Conservation (phyloP, 805 yeast species). For the Candida odintsovae region DNA sequence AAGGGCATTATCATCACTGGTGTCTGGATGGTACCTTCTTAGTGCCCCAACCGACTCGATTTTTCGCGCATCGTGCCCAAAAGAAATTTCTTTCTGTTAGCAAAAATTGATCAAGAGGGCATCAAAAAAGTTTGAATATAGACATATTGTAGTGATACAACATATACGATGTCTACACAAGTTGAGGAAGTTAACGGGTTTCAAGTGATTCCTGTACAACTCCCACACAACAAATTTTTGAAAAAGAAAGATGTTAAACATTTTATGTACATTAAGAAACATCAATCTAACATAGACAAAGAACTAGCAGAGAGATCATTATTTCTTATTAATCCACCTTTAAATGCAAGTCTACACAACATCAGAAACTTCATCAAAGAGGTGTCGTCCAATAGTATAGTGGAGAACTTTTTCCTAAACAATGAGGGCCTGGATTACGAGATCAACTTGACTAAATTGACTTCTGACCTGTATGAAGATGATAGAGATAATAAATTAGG, state of each 20-base stretch:
- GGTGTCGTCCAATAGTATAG: conserved; percentile 59
- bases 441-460: conserved; percentile 50
- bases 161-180: neutral
- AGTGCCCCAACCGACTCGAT: no score
- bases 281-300: conserved; percentile 38
- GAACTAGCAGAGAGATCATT: conserved; percentile 49
- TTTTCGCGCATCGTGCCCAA: no score
- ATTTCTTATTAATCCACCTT: conserved; percentile 76
- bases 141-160: no score
- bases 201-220: conserved; percentile 40
- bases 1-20: no score
- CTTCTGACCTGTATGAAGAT: conserved; percentile 46
- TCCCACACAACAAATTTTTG: conserved; percentile 27
- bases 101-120: neutral
- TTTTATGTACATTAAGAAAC: conserved; percentile 63
- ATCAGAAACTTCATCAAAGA: conserved; percentile 53
- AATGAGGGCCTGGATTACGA: conserved; percentile 39
- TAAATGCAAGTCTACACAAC: conserved; percentile 44
- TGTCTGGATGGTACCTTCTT: no score
- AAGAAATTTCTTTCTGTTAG: no score
- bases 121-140: neutral
- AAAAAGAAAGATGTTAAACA: conserved; percentile 34
- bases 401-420: conserved; percentile 43
- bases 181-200: conserved; percentile 52
- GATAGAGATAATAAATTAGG: conserved; percentile 23